Conservation (phyloP, 495 filamentous ascomycete genomes). For the Lineolata rhizophorae region DNA sequence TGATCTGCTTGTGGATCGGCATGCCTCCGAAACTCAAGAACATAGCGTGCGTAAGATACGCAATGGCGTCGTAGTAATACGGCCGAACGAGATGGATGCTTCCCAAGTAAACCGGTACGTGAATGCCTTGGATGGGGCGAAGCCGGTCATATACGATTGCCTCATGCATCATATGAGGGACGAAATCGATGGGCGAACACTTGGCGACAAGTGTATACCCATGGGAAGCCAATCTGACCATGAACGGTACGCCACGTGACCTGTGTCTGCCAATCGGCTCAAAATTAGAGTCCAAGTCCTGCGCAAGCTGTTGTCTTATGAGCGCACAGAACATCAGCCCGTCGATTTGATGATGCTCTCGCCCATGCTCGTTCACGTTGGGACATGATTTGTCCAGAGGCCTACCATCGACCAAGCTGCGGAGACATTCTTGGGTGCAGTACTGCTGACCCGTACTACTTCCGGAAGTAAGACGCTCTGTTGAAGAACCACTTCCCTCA, state of each 20-base stretch:
- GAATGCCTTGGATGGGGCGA: constrained; percentile 14
- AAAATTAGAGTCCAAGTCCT: constrained; percentile 15
- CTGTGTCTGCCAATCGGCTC: constrained; percentile 21
- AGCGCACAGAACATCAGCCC: constrained; percentile 5
- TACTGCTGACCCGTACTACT: constrained; percentile 10
- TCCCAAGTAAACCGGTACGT: constrained; percentile 18
- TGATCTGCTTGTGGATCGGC: constrained; percentile 1
- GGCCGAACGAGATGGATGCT: constrained; percentile 14
- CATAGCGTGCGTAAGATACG: constrained; percentile 15
- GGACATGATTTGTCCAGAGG: constrained; percentile 21
- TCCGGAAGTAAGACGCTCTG: constrained; percentile 5
- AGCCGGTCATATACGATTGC: constrained; percentile 18
- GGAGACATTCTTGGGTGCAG: constrained; percentile 26
- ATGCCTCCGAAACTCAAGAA: constrained; percentile 18
- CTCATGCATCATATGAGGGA: constrained; percentile 13
- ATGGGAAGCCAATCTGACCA: constrained; percentile 20
- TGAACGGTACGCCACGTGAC: constrained; percentile 10
- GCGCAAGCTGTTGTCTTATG: constrained; percentile 8
- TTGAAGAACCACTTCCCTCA: too few species aligned
- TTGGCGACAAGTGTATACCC: constrained; percentile 29
- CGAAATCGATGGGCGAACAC: constrained; percentile 14
- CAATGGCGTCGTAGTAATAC: constrained; percentile 19
- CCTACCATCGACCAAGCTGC: constrained; percentile 18
- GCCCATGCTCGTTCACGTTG: constrained; percentile 5
- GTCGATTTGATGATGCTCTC: constrained; percentile 7